A percentile compares a stretch with the other conserved stretches of the same genome.
These are phyloP conservation scores for Mollisia scopiformis DNA, from an alignment of 2,329 filamentous ascomycete species.

Conservation along the genomic window DNA sequence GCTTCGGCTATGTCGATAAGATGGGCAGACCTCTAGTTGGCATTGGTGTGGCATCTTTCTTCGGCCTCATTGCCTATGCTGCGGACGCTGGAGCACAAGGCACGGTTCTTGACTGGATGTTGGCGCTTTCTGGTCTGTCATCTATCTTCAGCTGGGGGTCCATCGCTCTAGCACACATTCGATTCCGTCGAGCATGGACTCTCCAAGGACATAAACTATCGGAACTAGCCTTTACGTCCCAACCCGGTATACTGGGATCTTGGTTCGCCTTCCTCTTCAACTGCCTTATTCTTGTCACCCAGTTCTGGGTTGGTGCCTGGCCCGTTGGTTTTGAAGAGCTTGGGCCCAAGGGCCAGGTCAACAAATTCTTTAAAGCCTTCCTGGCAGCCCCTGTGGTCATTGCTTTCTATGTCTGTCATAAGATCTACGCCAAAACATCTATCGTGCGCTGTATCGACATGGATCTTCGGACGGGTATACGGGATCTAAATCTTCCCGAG, in stretches of 20 bases:
- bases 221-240: slow-evolving; percentile 80
- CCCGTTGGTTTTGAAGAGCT: slow-evolving; percentile 63
- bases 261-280: slow-evolving; percentile 82
- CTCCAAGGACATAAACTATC: slow-evolving; percentile 68
- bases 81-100: slow-evolving; percentile 59
- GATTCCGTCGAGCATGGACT: slow-evolving; percentile 83
- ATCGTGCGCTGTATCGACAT: slow-evolving; percentile 73
- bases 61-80: slow-evolving; percentile 80
- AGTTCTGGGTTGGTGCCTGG: slow-evolving; percentile 87
- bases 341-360: slow-evolving; percentile 49
- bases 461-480: slow-evolving; percentile 83
- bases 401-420: slow-evolving; percentile 73
- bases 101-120: slow-evolving; percentile 77
- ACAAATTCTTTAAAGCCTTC: slow-evolving; percentile 75
- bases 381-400: slow-evolving; percentile 71
- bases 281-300: slow-evolving; percentile 73
- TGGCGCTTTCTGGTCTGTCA: slow-evolving; percentile 72
- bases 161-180: slow-evolving; percentile 90
- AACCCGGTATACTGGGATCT: slow-evolving; percentile 78
- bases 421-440: slow-evolving; percentile 71
- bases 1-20: slow-evolving; percentile 81
- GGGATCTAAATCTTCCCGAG: slow-evolving; percentile 81
- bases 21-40: slow-evolving; percentile 78
- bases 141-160: slow-evolving; percentile 81
- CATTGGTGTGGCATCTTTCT: slow-evolving; percentile 65